Evolutionary conservation across 768 basidiomycete species (phyloP), one percentile per base, ranked within the genome.

Genomic region (Scleroderma citrinum): DNA sequence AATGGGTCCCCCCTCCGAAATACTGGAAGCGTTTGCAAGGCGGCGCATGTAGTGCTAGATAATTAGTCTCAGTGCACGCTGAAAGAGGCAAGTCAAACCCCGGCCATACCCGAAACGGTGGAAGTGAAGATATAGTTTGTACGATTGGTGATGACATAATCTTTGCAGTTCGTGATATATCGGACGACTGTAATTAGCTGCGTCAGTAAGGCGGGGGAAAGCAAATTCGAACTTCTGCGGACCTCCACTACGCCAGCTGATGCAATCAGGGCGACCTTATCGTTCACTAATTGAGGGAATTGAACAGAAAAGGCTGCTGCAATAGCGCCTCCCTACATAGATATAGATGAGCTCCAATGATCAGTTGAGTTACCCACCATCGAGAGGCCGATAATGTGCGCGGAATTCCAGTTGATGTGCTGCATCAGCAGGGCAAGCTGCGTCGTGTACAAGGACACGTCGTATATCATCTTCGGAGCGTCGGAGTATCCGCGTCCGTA

Each of bases 341-440:
- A 21, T 32, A 41, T 54, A 17, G 21, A 26, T n/a, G 24, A 17
- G 38, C 26, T 47, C n/a, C n/a, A 43, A 3, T 36, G 38, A 5
- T 44, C n/a, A 32, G n/a, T 2, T 31, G 45, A 50, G 44, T 17
- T 23, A 52, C 48, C 12, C 47, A 82, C 86, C 89, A 92, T 91
- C 19, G 87, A 90, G 14, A 88, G 69, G 13, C 86, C 88, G 1
- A 77, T 77, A 34, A 91, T 64, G 46, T 76, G 67, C 0, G 84
- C 81, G 53, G 78, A 76, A 10, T 77, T 72, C 87, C 88, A 92
- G 46, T 72, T 75, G 40, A 90, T 64, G 53, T 89, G 79, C 54
- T 91, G 88, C 76, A 92, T 77, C 43, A 92, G 76, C 6, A 90
- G 74, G 0, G 89, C 89, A n/a, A 92, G 82, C 57, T 91, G 88